These are phyloP conservation scores for Akanthomyces muscarius DNA, from an alignment of 2,329 filamentous ascomycete species.

Conservation along the genomic window DNA sequence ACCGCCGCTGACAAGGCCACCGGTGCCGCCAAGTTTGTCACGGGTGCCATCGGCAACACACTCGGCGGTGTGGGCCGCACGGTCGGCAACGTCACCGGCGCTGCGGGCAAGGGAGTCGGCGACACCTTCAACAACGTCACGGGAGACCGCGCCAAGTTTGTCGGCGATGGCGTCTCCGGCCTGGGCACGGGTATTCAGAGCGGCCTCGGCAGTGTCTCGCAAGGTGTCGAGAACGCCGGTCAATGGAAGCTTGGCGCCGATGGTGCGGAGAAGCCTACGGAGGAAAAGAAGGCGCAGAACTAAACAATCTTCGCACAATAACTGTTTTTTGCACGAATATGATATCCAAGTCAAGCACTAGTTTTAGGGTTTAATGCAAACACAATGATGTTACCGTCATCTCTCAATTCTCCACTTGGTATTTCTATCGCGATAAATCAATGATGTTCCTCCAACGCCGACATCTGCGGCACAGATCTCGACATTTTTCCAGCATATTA, in stretches of 20 bases:
- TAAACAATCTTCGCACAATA: background rate
- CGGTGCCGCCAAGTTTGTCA: conserved; percentile 37
- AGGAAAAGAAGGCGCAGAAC: conserved; percentile 19
- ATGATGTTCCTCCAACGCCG: background rate
- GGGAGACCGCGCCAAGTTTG: conserved; percentile 49
- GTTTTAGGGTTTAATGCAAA: background rate
- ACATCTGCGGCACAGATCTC: background rate
- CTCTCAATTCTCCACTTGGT: background rate
- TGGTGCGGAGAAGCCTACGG: conserved; percentile 14
- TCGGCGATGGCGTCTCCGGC: conserved; percentile 53
- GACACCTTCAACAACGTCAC: conserved; percentile 52
- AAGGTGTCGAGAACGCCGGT: conserved; percentile 55
- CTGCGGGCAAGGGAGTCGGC: conserved; percentile 53
- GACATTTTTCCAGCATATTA: background rate
- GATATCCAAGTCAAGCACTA: conserved; percentile 4
- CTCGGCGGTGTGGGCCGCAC: conserved; percentile 39
- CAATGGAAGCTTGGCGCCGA: conserved; percentile 44
- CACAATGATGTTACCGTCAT: background rate
- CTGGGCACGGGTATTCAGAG: conserved; percentile 51
- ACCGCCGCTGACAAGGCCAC: conserved; percentile 28
- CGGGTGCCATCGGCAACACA: conserved; percentile 38
- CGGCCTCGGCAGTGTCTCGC: conserved; percentile 45
- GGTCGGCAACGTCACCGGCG: conserved; percentile 42
- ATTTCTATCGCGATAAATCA: background rate
- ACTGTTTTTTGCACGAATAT: background rate